A percentile compares a stretch with the other conserved stretches of the same genome.
These are phyloP conservation scores for Populus nigra DNA, from an alignment of 345 rosid species.

Conservation along the genomic window DNA sequence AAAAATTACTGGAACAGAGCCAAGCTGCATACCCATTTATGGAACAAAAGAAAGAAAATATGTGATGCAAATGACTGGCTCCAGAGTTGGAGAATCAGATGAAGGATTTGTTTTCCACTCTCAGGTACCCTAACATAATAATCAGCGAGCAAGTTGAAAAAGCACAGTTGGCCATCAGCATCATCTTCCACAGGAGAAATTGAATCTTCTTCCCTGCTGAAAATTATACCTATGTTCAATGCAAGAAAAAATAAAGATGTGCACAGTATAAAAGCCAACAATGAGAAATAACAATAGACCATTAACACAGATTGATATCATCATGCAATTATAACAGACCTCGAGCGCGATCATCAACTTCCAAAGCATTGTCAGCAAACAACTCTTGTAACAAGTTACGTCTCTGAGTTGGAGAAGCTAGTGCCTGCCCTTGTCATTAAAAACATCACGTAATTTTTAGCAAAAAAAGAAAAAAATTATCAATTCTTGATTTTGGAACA, in stretches of 20 bases:
- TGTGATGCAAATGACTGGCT: constrained; percentile 95
- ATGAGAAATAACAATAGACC: not conserved
- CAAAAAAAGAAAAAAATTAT: not conserved
- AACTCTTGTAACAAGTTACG: constrained; percentile 79
- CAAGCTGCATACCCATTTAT: constrained; percentile 75
- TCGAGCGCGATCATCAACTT: constrained; percentile 89
- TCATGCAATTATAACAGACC: constrained; percentile 37
- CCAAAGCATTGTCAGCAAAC: constrained; percentile 88
- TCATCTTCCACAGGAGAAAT: constrained; percentile 47
- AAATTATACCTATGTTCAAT: constrained; percentile 69
- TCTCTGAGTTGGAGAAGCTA: constrained; percentile 78
- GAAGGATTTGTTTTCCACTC: constrained; percentile 70
- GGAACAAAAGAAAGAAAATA: constrained; percentile 79
- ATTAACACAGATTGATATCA: not conserved
- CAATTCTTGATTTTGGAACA: not conserved
- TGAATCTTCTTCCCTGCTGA: constrained; percentile 61
- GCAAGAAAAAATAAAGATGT: constrained; percentile 6
- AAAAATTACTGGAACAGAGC: not conserved
- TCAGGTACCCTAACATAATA: constrained; percentile 62
- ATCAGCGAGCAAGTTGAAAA: constrained; percentile 87
- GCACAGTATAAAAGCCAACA: not conserved
- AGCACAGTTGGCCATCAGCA: constrained; percentile 58
- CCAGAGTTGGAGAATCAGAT: constrained; percentile 93
- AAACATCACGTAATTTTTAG: not conserved
- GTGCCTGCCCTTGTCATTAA: constrained; percentile 51